These are phyloP conservation scores for Tetrahymena borealis DNA, from an alignment of 73 alveolate genomes.

Conservation along the genomic window DNA sequence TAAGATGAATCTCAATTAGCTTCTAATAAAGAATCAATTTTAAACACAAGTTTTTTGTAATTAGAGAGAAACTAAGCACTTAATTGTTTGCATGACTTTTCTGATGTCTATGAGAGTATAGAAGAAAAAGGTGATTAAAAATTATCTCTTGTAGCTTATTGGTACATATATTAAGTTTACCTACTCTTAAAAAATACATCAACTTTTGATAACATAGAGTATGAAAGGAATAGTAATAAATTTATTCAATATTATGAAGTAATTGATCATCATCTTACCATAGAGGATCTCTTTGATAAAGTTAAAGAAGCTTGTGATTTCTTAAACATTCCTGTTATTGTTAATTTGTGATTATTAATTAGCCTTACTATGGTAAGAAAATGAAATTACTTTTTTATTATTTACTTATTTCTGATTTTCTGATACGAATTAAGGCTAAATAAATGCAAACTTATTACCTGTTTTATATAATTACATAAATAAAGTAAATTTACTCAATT, in stretches of 20 bases:
- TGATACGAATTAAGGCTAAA: too few species aligned
- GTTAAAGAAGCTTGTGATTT: background rate
- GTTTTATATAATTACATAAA: too few species aligned
- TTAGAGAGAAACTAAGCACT: background rate
- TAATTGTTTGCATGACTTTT: background rate
- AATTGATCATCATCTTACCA: background rate
- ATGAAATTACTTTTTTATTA: too few species aligned
- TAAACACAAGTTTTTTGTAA: background rate
- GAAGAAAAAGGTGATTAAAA: background rate
- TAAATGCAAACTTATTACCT: too few species aligned
- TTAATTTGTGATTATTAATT: background rate
- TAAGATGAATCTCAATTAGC: background rate
- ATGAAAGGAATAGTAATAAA: background rate
- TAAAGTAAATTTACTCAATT: too few species aligned
- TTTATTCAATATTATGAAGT: background rate
- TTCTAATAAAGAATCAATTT: background rate
- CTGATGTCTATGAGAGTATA: background rate
- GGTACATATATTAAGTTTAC: background rate
- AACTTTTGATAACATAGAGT: background rate
- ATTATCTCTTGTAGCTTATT: background rate
- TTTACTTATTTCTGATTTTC: too few species aligned
- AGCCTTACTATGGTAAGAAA: background rate
- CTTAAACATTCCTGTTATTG: background rate
- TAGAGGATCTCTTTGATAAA: background rate
- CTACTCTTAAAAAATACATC: background rate